phyloP scores from a whole-genome alignment of 116 monocot species.

The Cymodocea nodosa region DNA sequence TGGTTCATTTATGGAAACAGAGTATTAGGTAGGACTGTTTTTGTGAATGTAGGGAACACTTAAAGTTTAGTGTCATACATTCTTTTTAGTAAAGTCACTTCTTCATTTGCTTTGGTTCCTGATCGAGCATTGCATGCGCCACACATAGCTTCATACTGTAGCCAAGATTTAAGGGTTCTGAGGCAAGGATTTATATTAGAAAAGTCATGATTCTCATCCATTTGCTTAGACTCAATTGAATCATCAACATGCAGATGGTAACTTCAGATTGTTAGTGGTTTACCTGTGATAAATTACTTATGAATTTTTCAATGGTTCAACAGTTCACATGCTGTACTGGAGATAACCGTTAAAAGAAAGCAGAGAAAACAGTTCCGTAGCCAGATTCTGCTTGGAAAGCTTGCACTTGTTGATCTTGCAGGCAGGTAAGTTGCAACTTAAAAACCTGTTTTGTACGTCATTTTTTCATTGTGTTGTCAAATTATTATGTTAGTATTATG shows the following conservation, averaged over 20 bases:
- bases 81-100: no score
- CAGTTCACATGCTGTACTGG: constrained; percentile 95
- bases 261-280: neutral
- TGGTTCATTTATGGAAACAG: no score
- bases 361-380: constrained; percentile 47
- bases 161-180: no score
- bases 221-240: neutral
- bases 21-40: no score
- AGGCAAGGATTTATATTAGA: no score
- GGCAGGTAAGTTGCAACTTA: constrained; percentile 43
- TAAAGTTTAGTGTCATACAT: no score
- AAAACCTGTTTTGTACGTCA: neutral
- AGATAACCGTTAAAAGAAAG: constrained; percentile 85
- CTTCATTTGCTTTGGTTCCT: no score
- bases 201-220: no score
- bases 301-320: constrained; percentile 4
- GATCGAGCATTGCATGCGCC: no score
- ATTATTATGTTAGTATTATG: neutral
- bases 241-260: neutral
- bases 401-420: constrained; percentile 96
- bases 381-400: constrained; percentile 88
- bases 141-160: no score
- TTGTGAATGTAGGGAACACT: no score
- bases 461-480: neutral
- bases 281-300: neutral